phyloP scores from a whole-genome alignment of 805 yeast genomes.

The Komagataella ulmi region DNA sequence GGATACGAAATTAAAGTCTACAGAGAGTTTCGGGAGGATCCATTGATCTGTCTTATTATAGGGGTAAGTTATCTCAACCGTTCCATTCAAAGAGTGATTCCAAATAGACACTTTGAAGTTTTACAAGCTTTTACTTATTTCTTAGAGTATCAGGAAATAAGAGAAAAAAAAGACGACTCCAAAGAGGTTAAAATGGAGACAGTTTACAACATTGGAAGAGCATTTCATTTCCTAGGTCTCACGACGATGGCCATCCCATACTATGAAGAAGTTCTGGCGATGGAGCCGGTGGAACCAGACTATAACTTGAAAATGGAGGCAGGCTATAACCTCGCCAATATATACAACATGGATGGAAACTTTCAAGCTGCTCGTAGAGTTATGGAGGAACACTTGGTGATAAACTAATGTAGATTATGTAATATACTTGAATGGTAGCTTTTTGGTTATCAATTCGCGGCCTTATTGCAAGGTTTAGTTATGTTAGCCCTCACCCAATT shows the following conservation, averaged over 20 bases:
- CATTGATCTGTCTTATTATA: constrained; percentile 59
- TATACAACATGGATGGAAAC: constrained; percentile 70
- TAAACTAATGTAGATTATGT: not conserved
- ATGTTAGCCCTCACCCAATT: not conserved
- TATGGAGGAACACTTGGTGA: constrained; percentile 45
- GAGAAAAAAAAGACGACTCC: constrained; percentile 22
- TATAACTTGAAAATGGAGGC: constrained; percentile 59
- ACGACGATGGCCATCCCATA: constrained; percentile 58
- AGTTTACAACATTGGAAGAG: constrained; percentile 70
- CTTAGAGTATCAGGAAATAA: constrained; percentile 49
- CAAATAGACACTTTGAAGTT: constrained; percentile 76
- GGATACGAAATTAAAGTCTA: constrained; percentile 67
- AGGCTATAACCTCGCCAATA: constrained; percentile 71
- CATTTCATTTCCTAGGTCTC: constrained; percentile 75
- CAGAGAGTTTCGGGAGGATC: constrained; percentile 55
- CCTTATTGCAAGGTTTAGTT: not conserved
- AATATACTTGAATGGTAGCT: not conserved
- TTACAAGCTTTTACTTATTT: constrained; percentile 77
- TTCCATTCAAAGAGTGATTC: constrained; percentile 81
- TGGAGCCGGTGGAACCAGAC: constrained; percentile 28
- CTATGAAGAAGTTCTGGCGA: constrained; percentile 53
- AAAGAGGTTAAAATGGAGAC: constrained; percentile 51
- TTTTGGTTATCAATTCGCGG: not conserved
- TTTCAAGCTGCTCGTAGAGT: constrained; percentile 45
- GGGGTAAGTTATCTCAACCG: constrained; percentile 81